Percentiles rank a stretch among this genome's conserved stretches.
These are phyloP conservation scores for Trichophyton equinum DNA, from an alignment of 2,329 filamentous ascomycete species.

Conservation along the genomic window DNA sequence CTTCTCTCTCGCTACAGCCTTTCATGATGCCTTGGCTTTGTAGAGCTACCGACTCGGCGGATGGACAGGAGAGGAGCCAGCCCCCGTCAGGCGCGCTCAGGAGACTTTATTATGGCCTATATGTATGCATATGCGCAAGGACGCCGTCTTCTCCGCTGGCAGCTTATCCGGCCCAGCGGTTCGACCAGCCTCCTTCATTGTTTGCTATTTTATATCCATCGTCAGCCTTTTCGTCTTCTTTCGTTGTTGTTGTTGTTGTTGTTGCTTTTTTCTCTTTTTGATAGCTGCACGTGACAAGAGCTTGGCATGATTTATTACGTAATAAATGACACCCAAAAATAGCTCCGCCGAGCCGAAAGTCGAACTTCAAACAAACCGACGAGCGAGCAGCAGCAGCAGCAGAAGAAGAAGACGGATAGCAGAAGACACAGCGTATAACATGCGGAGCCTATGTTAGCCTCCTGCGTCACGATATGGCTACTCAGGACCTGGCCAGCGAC, in stretches of 20 bases:
- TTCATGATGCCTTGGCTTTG: not conserved
- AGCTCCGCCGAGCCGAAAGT: too few relatives aligned
- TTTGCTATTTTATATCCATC: too few relatives aligned
- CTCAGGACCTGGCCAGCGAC: conserved; percentile 4
- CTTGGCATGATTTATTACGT: too few relatives aligned
- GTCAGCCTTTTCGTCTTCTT: too few relatives aligned
- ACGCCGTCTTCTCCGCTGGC: not conserved
- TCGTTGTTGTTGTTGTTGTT: too few relatives aligned
- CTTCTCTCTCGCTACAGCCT: not conserved
- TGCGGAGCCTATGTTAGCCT: not conserved
- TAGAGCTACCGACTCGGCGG: not conserved
- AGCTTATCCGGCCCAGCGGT: not conserved
- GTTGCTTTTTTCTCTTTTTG: too few relatives aligned
- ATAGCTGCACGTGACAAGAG: too few relatives aligned
- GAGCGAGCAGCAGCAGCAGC: not conserved
- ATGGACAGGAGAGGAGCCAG: not conserved
- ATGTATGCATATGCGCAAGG: not conserved
- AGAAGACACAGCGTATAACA: not conserved
- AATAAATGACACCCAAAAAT: too few relatives aligned
- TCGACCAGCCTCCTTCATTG: not conserved
- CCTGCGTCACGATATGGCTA: not conserved
- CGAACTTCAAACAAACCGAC: not conserved
- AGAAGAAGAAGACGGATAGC: too few relatives aligned
- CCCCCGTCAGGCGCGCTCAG: not conserved
- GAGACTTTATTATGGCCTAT: not conserved